Evolutionary conservation across 495 filamentous ascomycete species (phyloP).

Genomic region (Tuber microsphaerosporum): DNA sequence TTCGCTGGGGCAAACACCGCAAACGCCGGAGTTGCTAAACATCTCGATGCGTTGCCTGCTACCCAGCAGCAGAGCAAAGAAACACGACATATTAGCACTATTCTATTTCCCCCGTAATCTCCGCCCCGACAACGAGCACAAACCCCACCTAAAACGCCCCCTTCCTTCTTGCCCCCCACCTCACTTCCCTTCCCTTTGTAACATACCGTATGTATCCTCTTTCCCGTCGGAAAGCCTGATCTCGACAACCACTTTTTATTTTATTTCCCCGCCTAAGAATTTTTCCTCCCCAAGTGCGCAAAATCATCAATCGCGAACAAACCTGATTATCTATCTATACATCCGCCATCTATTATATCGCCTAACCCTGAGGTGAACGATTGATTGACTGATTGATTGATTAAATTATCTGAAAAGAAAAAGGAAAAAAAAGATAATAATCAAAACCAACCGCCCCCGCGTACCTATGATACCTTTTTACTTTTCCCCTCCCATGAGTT

Average conservation of each 20-base stretch:
- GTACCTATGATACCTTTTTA: not conserved
- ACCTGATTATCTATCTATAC: not conserved
- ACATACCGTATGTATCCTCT: not conserved
- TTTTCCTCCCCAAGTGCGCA: not conserved
- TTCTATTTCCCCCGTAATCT: not conserved
- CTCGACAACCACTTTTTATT: not conserved
- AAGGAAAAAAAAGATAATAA: too few relatives aligned
- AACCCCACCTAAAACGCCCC: constrained; percentile 1
- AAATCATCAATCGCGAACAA: not conserved
- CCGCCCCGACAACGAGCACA: not conserved
- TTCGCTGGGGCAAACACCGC: constrained; percentile 1
- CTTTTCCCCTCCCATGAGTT: not conserved
- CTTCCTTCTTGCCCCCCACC: not conserved
- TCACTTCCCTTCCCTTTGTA: not conserved
- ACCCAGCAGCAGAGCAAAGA: not conserved
- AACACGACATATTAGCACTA: not conserved
- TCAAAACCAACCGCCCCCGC: not conserved
- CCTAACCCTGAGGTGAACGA: not conserved
- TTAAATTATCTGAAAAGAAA: not conserved
- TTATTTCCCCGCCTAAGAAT: not conserved
- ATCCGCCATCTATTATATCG: not conserved
- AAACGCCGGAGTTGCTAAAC: constrained; percentile 1
- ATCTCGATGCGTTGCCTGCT: constrained; percentile 1
- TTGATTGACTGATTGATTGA: not conserved
- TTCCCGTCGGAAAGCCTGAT: not conserved